Evolutionary conservation across 176 grass and related monocot genomes (phyloP), one percentile per base, ranked within the genome.

Genomic region (Ampelocalamus luodianensis): DNA sequence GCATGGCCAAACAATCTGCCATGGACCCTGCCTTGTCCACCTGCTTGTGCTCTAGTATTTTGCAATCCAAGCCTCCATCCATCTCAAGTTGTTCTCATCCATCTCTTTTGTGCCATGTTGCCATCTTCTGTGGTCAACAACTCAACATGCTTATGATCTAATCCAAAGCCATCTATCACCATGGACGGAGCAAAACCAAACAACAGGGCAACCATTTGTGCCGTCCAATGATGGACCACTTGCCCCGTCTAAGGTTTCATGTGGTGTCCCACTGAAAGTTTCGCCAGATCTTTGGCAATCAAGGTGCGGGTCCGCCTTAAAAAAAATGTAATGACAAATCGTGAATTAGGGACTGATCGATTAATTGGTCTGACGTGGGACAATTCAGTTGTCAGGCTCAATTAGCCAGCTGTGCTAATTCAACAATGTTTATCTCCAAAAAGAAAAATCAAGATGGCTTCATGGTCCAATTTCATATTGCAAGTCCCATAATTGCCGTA

Each of bases 231-330:
- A 79, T 68, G 59, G 38, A 23, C 6, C 49, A 43, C 26, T 72
- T 79, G 45, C 68, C 27, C 68, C 29, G 48, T 58, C 68, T 10
- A 86, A 86, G 45, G 56, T 49, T 77, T 90, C 75, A 79, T 84
- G 81, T 84, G 81, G 81, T 71, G 49, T 29, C 74, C 81, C 67
- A 66, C 66, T 20, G 2, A 23, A 84, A 74, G 8, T 26, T 56
- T 67, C 58, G 74, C 74, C 73, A 79, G 39, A 84, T 89, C 81
- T 79, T 79, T 72, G 36, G 46, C 58, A 73, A 84, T 89, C 81
- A 74, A 9, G 66, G 18, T 37, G 16, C n/a, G 37, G 66, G 18
- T 15, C 74, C 56, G 1, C 61, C 23, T 22, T 20, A 46, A 68
- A 59, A 46, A 46, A 48, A 44, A 24, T 49, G 14, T 45, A 27